Base-by-base conservation (phyloP, 257 asterid species). In the Solanum etuberosum region DNA sequence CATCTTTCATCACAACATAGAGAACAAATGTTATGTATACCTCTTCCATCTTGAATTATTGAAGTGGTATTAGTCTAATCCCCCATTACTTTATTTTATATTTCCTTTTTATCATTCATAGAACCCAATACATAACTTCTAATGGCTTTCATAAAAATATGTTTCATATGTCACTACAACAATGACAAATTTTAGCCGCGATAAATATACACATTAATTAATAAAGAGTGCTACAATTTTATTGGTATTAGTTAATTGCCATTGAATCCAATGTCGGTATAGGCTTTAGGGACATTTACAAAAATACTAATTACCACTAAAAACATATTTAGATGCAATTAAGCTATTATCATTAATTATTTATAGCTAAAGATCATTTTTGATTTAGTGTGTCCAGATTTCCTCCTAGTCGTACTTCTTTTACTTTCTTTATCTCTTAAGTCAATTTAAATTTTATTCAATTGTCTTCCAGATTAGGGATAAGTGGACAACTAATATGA, bases 341-440 rank as follows among this genome's bases (percentile, higher is more conserved):
- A 46, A 46, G 20, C 20, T 13, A 46, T 14, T 46, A 0, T 0
- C 2, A 0, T 1, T 14, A 43, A 12, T 12, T 43, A 43, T 0
- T 43, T 43, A 13, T 0, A 0, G 6, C 16, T 43, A 46, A 43
- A 43, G 0, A 43, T 46, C 0, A 46, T 13, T 46, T 46, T 46
- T 46, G 7, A 46, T 46, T 0, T 46, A 54, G 23, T 0, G 1
- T 1, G 4, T 18, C n/a, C 63, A 18, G 2, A 54, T 54, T 54
- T 46, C 63, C n/a, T 54, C 63, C 2, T 54, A 18, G 63, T 46
- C n/a, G 63, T 54, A 20, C 63, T 54, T 0, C n/a, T 54, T 16
- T 54, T 54, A 18, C n/a, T 54, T 6, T 51, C 61, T 51, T 54
- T 4, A 18, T 54, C n/a, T 54, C 63, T 3, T 6, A 3, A 54